A percentile compares a stretch with the other conserved stretches of the same genome.
Evolutionary conservation across 2,329 filamentous ascomycete genomes (phyloP).

Genomic region (Alternaria viburni): DNA sequence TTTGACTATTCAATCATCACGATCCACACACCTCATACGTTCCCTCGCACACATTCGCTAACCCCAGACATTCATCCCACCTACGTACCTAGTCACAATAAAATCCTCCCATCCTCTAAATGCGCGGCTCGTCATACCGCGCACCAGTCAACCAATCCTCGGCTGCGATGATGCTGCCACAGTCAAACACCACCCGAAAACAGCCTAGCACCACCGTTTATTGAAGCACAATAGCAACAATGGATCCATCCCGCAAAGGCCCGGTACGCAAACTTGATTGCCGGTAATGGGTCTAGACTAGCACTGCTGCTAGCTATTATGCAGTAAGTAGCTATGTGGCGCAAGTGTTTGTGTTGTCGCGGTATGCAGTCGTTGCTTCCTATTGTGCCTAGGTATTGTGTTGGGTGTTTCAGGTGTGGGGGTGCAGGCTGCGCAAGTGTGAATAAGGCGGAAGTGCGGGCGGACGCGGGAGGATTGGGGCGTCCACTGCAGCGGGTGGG

Average conservation of each 20-base stretch:
- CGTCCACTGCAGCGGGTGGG: background rate
- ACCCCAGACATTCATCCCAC: no score
- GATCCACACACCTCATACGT: background rate
- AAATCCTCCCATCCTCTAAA: background rate
- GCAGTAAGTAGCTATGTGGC: background rate
- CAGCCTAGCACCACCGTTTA: background rate
- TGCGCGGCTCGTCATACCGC: background rate
- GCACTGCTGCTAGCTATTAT: background rate
- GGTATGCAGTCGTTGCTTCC: no score
- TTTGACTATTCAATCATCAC: no score
- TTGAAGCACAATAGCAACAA: background rate
- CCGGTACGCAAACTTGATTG: background rate
- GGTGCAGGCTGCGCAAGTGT: conserved; percentile 17
- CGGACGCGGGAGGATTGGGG: conserved; percentile 1
- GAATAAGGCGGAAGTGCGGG: background rate
- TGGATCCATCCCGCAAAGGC: background rate
- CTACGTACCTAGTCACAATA: no score
- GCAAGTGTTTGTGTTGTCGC: background rate
- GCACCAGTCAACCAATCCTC: no score
- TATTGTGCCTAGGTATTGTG: conserved; percentile 31
- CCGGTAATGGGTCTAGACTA: background rate
- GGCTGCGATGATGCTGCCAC: no score
- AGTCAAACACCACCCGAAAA: no score
- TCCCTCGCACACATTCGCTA: background rate
- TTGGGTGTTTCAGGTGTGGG: conserved; percentile 22